Evolutionary conservation across 257 asterid genomes (phyloP).

Genomic region (Fraxinus quadrangulata): DNA sequence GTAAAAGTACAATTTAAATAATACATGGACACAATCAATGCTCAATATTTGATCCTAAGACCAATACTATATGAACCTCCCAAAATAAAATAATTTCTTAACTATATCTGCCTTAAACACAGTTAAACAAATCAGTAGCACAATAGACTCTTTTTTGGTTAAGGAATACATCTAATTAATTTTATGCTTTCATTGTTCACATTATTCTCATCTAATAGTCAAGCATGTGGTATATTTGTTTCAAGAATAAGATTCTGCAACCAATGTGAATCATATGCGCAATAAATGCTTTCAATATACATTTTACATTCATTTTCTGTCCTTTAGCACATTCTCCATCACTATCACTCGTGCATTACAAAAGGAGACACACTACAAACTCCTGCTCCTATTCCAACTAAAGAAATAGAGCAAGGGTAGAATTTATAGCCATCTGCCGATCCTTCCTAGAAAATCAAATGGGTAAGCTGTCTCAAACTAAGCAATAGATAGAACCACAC

Average conservation of each 20-base stretch:
- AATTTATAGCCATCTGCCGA: background rate
- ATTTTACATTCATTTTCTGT: background rate
- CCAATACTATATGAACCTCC: background rate
- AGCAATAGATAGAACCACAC: background rate
- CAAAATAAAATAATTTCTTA: background rate
- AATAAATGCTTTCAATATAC: background rate
- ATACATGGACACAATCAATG: background rate
- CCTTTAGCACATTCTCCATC: constrained; percentile 1
- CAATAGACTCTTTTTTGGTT: background rate
- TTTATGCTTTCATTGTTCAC: background rate
- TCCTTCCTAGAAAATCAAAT: background rate
- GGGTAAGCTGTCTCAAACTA: background rate
- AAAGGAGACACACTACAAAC: background rate
- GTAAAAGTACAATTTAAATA: background rate
- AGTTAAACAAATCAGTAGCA: background rate
- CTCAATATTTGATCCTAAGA: background rate
- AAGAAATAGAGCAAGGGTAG: background rate
- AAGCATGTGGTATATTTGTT: background rate
- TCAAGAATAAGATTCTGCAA: background rate
- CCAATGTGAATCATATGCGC: background rate
- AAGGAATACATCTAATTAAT: background rate
- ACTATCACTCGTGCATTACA: background rate
- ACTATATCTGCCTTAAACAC: background rate
- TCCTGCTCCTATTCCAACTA: background rate
- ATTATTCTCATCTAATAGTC: background rate